Conservation (phyloP, 352 stramenopile species). For the Phytopythium oedochilum region DNA sequence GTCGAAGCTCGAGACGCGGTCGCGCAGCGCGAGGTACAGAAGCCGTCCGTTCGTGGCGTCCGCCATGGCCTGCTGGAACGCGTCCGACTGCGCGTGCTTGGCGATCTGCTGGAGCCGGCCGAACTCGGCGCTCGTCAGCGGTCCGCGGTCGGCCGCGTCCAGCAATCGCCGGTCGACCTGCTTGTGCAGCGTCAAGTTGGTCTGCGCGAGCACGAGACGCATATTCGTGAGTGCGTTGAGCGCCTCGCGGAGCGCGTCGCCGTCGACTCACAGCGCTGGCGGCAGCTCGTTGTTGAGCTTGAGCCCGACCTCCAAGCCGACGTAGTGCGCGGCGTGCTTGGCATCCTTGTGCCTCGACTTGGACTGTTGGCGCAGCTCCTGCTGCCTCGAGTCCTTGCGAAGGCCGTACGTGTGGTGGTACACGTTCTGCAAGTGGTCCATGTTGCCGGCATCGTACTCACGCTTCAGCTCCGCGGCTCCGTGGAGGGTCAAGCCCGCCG, state of each 20-base stretch:
- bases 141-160: constrained; percentile 8
- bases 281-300: constrained; percentile 28
- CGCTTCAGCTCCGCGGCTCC: background rate
- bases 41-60: constrained; percentile 18
- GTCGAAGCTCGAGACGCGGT: constrained; percentile 20
- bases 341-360: background rate
- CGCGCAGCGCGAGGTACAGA: constrained; percentile 24
- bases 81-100: constrained; percentile 28
- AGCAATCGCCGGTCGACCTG: constrained; percentile 18
- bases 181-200: constrained; percentile 38
- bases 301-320: constrained; percentile 37
- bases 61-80: constrained; percentile 33
- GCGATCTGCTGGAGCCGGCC: constrained; percentile 34
- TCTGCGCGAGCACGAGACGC: constrained; percentile 25
- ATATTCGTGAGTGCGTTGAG: constrained; percentile 34
- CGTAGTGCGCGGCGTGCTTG: constrained; percentile 29
- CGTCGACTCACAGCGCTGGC: constrained; percentile 19
- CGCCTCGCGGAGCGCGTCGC: constrained; percentile 22
- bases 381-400: background rate
- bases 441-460: background rate
- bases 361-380: background rate
- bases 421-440: background rate
- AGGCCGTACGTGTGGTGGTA: background rate
- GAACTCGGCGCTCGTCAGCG: constrained; percentile 22
- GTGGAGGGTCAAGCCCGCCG: background rate